Conservation (phyloP, 768 basidiomycete genomes). For the Trametes coccinea region DNA sequence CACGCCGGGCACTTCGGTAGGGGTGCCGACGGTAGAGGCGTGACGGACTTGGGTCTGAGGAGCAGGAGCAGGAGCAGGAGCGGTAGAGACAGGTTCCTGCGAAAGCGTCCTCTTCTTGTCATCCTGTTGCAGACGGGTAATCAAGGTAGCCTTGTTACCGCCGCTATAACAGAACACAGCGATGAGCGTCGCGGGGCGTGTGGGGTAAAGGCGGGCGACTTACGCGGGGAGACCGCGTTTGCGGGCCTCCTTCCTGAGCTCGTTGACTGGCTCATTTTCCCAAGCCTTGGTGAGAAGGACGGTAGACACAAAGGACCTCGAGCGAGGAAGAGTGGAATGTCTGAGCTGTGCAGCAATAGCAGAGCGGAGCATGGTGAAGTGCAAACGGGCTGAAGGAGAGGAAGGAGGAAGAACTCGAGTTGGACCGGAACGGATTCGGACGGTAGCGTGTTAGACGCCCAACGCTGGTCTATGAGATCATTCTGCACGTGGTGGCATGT, state of each 20-base stretch:
- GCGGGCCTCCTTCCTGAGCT: conserved; percentile 55
- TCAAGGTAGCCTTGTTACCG: conserved; percentile 59
- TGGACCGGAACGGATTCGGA: conserved; percentile 8
- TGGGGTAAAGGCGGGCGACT: conserved; percentile 17
- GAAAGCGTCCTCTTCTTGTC: conserved; percentile 38
- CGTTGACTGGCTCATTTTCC: conserved; percentile 50
- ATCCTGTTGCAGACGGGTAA: conserved; percentile 54
- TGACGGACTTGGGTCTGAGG: conserved; percentile 26
- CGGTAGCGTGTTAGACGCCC: conserved; percentile 6
- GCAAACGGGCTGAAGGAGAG: not conserved
- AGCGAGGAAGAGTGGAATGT: conserved; percentile 23
- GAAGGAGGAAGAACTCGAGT: not conserved
- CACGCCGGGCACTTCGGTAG: conserved; percentile 41
- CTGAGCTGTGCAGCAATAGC: conserved; percentile 27
- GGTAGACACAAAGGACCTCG: conserved; percentile 50
- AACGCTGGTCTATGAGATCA: conserved; percentile 7
- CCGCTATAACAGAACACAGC: conserved; percentile 38
- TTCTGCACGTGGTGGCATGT: not conserved
- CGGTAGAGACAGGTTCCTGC: conserved; percentile 12
- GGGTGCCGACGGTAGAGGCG: conserved; percentile 26
- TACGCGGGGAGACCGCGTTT: conserved; percentile 58
- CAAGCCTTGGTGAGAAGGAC: conserved; percentile 58
- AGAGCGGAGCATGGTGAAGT: conserved; percentile 32
- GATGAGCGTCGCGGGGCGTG: conserved; percentile 13
- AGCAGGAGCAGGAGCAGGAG: not conserved